phyloP scores from a whole-genome alignment of 768 basidiomycete genomes.

The Lactarius hatsudake region DNA sequence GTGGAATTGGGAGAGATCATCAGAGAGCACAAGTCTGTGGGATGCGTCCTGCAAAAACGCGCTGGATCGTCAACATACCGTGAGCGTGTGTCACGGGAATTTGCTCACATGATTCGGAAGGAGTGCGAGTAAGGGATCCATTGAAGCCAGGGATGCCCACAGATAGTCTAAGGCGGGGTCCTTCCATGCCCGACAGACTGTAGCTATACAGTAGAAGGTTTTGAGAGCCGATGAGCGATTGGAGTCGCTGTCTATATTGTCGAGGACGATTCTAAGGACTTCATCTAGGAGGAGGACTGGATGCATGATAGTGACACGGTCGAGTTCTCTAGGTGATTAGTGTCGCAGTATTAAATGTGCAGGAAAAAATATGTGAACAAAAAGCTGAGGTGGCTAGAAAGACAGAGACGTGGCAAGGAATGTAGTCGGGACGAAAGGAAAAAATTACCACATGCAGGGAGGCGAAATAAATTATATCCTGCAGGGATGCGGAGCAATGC shows the following conservation, averaged over 20 bases:
- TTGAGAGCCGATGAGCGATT: slow-evolving; percentile 14
- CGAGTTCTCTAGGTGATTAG: background rate
- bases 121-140: slow-evolving; percentile 27
- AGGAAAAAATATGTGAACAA: background rate
- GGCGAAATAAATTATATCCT: background rate
- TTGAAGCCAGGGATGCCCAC: slow-evolving; percentile 25
- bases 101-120: slow-evolving; percentile 20
- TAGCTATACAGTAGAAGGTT: slow-evolving; percentile 25
- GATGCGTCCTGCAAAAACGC: slow-evolving; percentile 3
- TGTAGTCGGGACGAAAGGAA: background rate
- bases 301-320: slow-evolving; percentile 22
- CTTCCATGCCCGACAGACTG: slow-evolving; percentile 28
- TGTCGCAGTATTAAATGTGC: background rate
- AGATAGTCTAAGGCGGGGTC: slow-evolving; percentile 27
- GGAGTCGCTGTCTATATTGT: slow-evolving; percentile 20
- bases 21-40: background rate
- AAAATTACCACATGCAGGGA: slow-evolving; percentile 2
- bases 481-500: slow-evolving; percentile 1
- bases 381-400: slow-evolving; percentile 2
- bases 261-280: slow-evolving; percentile 26
- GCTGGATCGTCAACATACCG: background rate
- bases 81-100: background rate
- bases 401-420: slow-evolving; percentile 1
- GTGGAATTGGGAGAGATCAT: slow-evolving; percentile 15
- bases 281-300: slow-evolving; percentile 28